Evolutionary conservation across 768 basidiomycete genomes (phyloP), one percentile per base, ranked within the genome.

Genomic region (Cantharellus anzutake): DNA sequence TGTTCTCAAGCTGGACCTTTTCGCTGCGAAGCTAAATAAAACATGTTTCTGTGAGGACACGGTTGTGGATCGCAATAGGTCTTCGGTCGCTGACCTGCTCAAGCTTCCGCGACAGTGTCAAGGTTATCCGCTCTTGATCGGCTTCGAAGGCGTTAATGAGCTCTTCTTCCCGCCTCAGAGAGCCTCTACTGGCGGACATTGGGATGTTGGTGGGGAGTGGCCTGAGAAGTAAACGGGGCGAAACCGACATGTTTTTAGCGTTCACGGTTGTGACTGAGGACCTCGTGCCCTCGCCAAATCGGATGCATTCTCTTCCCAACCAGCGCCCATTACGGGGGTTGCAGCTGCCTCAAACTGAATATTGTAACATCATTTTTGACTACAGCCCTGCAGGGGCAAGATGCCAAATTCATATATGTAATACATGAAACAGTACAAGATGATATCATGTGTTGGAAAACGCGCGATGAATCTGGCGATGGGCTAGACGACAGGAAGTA

Each of bases 101-200:
- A 57, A 91, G 74, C 68, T 90, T 91, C 64, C 86, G 75, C 37
- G 84, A 88, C 59, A 91, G 72, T 4, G 84, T 74, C 62, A 88
- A 89, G 64, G 87, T 84, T 59, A 91, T 88, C 51, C 86, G 80
- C 68, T 91, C 88, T 70, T 91, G 86, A 70, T 91, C 87, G 5
- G 87, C 88, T 65, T 90, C 87, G 68, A 88, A 90, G 29, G 84
- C 83, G 70, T 90, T 88, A 67, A 89, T 89, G 67, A 90, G 74
- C 58, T 80, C 82, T 67, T 89, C 86, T 65, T 82, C 79, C 29
- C 44, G 11, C 29, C 44, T 11, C 44, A 48, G 11, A 11, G 44
- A 11, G 11, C 29, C 44, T 11, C 44, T 11, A 48, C 11, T 48
- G 44, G 11, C 29, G 44, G 44, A 48, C 11, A 48, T 11, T 11